phyloP scores from a whole-genome alignment of 192 early-diverging fungal genomes.

The Spizellomyces punctatus region DNA sequence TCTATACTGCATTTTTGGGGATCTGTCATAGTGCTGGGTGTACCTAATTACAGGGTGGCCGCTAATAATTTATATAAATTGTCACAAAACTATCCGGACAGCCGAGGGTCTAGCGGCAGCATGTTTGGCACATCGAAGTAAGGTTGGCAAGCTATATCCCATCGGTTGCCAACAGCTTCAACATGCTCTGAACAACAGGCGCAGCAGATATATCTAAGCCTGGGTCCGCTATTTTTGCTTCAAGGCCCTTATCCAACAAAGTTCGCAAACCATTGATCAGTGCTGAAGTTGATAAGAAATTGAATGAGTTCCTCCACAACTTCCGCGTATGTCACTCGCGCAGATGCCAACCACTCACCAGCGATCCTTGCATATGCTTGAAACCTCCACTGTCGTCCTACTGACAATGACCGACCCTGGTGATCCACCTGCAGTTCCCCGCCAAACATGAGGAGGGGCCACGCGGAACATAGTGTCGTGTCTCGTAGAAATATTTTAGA shows the following conservation, averaged over 20 bases:
- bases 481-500: conserved; percentile 70
- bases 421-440: conserved; percentile 75
- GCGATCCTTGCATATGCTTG: conserved; percentile 62
- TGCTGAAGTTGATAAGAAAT: conserved; percentile 55
- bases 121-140: no score
- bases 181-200: conserved; percentile 21
- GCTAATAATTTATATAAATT: no score
- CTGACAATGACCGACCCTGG: conserved; percentile 59
- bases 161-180: conserved; percentile 15
- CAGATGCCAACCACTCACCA: conserved; percentile 28
- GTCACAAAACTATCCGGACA: no score
- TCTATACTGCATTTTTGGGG: no score
- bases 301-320: no score
- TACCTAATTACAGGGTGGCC: no score
- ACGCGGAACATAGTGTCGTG: conserved; percentile 65
- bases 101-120: no score
- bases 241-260: conserved; percentile 70
- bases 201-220: conserved; percentile 42
- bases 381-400: conserved; percentile 65
- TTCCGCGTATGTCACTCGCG: conserved; percentile 27
- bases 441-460: conserved; percentile 81
- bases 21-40: no score
- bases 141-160: conserved; percentile 1
- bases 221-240: conserved; percentile 73
- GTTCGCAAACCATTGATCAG: conserved; percentile 75